Conservation (phyloP, 1,284 basidiomycete species). For the Termitomyces sp. region DNA sequence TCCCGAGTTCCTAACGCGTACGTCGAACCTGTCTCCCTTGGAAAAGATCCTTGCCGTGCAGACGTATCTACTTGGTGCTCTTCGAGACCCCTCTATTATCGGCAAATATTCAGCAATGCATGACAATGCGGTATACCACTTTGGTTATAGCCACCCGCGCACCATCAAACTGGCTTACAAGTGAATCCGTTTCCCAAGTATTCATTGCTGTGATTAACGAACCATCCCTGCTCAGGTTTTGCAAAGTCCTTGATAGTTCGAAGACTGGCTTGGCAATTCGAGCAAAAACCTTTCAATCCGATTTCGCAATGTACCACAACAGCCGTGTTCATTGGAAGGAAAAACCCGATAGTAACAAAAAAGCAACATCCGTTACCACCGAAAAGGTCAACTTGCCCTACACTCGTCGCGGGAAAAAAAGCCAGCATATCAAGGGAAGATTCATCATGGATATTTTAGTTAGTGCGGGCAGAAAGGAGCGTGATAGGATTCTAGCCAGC, state of each 20-base stretch:
- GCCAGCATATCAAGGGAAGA: conserved; percentile 17
- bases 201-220: background rate
- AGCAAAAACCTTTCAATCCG: conserved; percentile 26
- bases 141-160: conserved; percentile 44
- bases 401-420: conserved; percentile 15
- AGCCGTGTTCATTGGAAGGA: conserved; percentile 35
- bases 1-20: conserved; percentile 31
- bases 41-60: conserved; percentile 37
- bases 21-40: conserved; percentile 13
- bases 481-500: conserved; percentile 16
- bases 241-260: conserved; percentile 51
- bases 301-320: conserved; percentile 25
- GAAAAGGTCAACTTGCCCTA: conserved; percentile 17
- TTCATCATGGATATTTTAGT: conserved; percentile 52
- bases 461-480: conserved; percentile 23
- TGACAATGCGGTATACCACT: conserved; percentile 44
- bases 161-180: conserved; percentile 57
- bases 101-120: conserved; percentile 57
- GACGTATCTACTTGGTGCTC: conserved; percentile 41
- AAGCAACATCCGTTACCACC: background rate
- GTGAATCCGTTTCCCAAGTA: conserved; percentile 33
- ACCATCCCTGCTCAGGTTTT: conserved; percentile 42
- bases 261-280: conserved; percentile 54
- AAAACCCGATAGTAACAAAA: conserved; percentile 20
- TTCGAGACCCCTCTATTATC: conserved; percentile 42